phyloP scores from a whole-genome alignment of 1,284 basidiomycete genomes.

The Ustilago vetiveriae region DNA sequence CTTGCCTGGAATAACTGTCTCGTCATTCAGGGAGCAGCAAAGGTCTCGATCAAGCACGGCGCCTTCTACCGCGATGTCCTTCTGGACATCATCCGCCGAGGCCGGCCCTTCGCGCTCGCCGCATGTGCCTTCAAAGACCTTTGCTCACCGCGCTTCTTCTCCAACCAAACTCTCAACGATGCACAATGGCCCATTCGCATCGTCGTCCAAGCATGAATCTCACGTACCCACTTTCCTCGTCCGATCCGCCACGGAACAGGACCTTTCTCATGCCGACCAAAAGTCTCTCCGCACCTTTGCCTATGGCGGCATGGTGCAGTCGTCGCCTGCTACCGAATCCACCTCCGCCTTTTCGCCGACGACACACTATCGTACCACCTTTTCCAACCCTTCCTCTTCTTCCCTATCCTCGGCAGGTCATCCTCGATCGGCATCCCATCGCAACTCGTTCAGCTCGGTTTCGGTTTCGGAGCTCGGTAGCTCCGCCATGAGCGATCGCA shows the following conservation, averaged over 20 bases:
- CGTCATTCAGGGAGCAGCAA: slow-evolving; percentile 1
- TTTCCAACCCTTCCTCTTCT: slow-evolving; percentile 48
- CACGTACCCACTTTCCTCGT: slow-evolving; percentile 38
- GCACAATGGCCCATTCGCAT: not conserved
- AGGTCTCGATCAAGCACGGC: not conserved
- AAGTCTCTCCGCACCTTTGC: slow-evolving; percentile 36
- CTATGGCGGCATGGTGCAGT: slow-evolving; percentile 18
- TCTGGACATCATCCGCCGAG: slow-evolving; percentile 28
- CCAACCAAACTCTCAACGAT: slow-evolving; percentile 14
- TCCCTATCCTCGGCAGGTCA: slow-evolving; percentile 40
- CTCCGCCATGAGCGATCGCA: slow-evolving; percentile 35
- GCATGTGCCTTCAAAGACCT: slow-evolving; percentile 11
- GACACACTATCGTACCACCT: slow-evolving; percentile 33
- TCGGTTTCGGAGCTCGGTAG: slow-evolving; percentile 39
- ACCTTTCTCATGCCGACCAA: slow-evolving; percentile 34
- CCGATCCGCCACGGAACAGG: slow-evolving; percentile 40
- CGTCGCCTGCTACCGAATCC: slow-evolving; percentile 17
- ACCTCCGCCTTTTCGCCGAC: slow-evolving; percentile 26
- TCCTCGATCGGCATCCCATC: slow-evolving; percentile 31
- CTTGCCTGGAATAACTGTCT: not conserved
- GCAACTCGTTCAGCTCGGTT: slow-evolving; percentile 50
- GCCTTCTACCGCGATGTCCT: slow-evolving; percentile 15
- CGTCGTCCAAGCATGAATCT: slow-evolving; percentile 28
- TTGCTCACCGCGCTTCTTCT: slow-evolving; percentile 8
- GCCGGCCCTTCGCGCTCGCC: slow-evolving; percentile 36